A percentile compares a stretch with the other conserved stretches of the same genome.
These are phyloP conservation scores for Eremochloa ophiuroides DNA, from an alignment of 176 grass and related monocot genomes.

Conservation along the genomic window DNA sequence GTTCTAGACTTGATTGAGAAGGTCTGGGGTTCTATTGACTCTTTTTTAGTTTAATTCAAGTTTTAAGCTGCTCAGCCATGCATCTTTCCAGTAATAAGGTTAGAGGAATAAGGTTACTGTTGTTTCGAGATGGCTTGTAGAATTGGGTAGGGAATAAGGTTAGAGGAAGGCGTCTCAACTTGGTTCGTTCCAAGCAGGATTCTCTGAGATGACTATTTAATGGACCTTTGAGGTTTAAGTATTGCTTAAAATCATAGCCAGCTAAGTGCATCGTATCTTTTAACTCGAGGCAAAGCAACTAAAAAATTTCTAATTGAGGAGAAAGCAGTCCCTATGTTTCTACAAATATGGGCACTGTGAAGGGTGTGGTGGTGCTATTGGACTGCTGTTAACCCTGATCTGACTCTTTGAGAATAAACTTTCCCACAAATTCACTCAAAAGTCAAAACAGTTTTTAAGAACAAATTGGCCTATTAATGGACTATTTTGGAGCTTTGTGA, in stretches of 20 bases:
- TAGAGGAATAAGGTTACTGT: no score
- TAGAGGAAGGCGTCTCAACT: background rate
- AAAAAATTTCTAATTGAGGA: background rate
- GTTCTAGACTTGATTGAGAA: constrained; percentile 90
- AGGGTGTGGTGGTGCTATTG: background rate
- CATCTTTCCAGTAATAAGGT: background rate
- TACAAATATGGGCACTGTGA: background rate
- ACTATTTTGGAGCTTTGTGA: background rate
- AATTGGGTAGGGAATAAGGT: background rate
- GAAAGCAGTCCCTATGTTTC: background rate
- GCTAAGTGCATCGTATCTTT: background rate
- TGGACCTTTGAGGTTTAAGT: background rate
- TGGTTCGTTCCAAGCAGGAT: background rate
- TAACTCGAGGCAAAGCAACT: background rate
- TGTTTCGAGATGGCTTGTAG: background rate
- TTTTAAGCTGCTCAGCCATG: background rate
- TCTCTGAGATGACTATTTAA: background rate
- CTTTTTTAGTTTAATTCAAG: background rate
- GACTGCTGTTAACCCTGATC: background rate
- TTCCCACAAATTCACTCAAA: background rate
- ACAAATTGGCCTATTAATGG: background rate
- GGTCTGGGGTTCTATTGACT: constrained; percentile 28
- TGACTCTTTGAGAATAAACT: background rate
- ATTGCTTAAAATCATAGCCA: background rate
- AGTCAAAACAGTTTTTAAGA: background rate